These are phyloP conservation scores for Jackrogersella minutella DNA, from an alignment of 495 filamentous ascomycete genomes.

Conservation along the genomic window DNA sequence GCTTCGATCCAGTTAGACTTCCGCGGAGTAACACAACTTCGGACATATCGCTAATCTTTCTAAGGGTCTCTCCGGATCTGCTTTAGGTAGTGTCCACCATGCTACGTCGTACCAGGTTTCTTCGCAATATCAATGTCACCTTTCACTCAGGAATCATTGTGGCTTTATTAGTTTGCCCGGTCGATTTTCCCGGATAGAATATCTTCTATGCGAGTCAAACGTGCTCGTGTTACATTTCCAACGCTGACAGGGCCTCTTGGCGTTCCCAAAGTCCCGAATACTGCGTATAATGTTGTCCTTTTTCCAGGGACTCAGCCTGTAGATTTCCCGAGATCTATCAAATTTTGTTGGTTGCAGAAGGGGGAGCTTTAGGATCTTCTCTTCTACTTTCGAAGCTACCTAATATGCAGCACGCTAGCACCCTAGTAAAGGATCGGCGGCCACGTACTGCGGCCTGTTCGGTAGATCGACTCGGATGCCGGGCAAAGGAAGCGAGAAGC, in stretches of 20 bases:
- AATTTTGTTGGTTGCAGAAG: neutral
- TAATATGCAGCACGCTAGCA: neutral
- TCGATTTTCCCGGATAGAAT: conserved; percentile 29
- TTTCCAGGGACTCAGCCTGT: conserved; percentile 5
- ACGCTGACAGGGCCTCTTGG: conserved; percentile 28
- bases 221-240: conserved; percentile 31
- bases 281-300: too few species aligned
- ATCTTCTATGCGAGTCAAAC: conserved; percentile 34
- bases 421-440: conserved; percentile 22
- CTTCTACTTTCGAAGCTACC: neutral
- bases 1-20: neutral
- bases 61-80: neutral
- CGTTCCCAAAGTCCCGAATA: conserved; percentile 20
- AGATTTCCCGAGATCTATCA: conserved; percentile 27
- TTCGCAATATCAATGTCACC: conserved; percentile 18
- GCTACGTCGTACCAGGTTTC: conserved; percentile 19
- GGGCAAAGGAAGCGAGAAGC: conserved; percentile 11
- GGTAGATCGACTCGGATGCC: conserved; percentile 36
- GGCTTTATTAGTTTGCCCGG: conserved; percentile 2
- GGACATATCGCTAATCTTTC: conserved; percentile 8
- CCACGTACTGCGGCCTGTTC: conserved; percentile 24
- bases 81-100: too few species aligned
- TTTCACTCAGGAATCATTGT: conserved; percentile 1
- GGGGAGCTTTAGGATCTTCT: conserved; percentile 5
- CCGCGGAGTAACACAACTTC: neutral